Conservation (phyloP, 495 filamentous ascomycete species). For the Aspergillus ellipticus region DNA sequence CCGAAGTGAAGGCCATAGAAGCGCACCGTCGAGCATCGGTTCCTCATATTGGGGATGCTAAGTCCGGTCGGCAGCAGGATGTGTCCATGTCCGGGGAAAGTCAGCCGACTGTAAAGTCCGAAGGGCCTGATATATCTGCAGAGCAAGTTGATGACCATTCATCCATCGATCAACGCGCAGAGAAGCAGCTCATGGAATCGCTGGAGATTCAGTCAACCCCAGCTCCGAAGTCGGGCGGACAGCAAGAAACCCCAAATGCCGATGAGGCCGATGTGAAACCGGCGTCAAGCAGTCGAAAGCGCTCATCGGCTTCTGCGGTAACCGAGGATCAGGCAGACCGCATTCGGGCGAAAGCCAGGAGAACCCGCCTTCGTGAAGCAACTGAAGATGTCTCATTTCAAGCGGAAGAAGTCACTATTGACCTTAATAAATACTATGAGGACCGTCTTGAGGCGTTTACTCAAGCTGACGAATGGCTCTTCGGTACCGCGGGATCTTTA, state of each 20-base stretch:
- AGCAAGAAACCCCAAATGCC: constrained; percentile 20
- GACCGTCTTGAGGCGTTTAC: constrained; percentile 65
- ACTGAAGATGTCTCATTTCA: constrained; percentile 49
- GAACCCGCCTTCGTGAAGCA: constrained; percentile 75
- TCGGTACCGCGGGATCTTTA: constrained; percentile 62
- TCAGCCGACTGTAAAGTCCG: constrained; percentile 13
- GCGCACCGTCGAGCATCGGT: constrained; percentile 9
- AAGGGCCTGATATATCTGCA: constrained; percentile 5
- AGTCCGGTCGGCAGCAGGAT: constrained; percentile 13
- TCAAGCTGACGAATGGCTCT: constrained; percentile 72
- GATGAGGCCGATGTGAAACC: constrained; percentile 35
- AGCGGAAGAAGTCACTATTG: constrained; percentile 53
- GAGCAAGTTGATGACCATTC: constrained; percentile 39
- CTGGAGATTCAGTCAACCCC: constrained; percentile 32
- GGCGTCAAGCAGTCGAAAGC: constrained; percentile 36
- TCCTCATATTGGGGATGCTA: constrained; percentile 11
- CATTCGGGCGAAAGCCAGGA: constrained; percentile 73
- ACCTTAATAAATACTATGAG: constrained; percentile 66
- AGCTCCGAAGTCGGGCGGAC: constrained; percentile 17
- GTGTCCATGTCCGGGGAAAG: constrained; percentile 11
- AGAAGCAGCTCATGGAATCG: constrained; percentile 41
- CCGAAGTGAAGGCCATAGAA: constrained; percentile 18
- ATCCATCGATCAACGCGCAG: constrained; percentile 39
- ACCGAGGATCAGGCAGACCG: constrained; percentile 51
- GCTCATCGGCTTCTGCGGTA: constrained; percentile 48